Conservation (phyloP, 768 basidiomycete genomes). For the Mycena galericulata region DNA sequence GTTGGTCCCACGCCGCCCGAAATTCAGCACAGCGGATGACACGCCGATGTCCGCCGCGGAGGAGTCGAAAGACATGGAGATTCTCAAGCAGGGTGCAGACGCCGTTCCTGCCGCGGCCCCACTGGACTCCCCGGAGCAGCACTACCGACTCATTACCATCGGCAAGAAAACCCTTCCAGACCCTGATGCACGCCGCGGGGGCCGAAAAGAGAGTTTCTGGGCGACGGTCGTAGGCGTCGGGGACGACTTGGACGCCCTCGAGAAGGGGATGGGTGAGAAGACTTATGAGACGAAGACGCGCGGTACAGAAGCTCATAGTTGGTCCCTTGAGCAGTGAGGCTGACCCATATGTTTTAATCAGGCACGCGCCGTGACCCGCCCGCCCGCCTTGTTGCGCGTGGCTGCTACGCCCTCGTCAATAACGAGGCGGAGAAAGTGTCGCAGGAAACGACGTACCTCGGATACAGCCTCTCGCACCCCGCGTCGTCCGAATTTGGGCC, state of each 20-base stretch:
- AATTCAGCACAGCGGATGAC: conserved; percentile 45
- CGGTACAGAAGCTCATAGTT: no score
- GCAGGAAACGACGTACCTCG: conserved; percentile 63
- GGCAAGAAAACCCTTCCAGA: conserved; percentile 72
- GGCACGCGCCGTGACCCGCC: conserved; percentile 65
- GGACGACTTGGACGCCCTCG: conserved; percentile 60
- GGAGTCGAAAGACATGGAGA: conserved; percentile 53
- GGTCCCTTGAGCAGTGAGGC: no score
- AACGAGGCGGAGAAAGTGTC: conserved; percentile 58
- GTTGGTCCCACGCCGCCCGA: conserved; percentile 66
- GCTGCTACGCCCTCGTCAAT: conserved; percentile 71
- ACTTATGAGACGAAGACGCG: conserved; percentile 73
- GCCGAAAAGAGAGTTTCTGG: conserved; percentile 66
- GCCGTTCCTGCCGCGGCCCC: conserved; percentile 58
- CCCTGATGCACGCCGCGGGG: conserved; percentile 46
- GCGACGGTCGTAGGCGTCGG: conserved; percentile 62
- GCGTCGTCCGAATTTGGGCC: conserved; percentile 57
- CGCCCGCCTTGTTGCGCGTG: conserved; percentile 66
- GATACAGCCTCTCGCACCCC: conserved; percentile 69
- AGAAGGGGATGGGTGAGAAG: conserved; percentile 61
- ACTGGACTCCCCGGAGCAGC: conserved; percentile 51
- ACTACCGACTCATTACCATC: conserved; percentile 62
- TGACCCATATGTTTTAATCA: no score
- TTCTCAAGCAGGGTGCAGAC: conserved; percentile 59
- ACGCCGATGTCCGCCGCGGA: conserved; percentile 39